Evolutionary conservation across 176 grass and related monocot genomes (phyloP).

Genomic region (Avena atlantica): DNA sequence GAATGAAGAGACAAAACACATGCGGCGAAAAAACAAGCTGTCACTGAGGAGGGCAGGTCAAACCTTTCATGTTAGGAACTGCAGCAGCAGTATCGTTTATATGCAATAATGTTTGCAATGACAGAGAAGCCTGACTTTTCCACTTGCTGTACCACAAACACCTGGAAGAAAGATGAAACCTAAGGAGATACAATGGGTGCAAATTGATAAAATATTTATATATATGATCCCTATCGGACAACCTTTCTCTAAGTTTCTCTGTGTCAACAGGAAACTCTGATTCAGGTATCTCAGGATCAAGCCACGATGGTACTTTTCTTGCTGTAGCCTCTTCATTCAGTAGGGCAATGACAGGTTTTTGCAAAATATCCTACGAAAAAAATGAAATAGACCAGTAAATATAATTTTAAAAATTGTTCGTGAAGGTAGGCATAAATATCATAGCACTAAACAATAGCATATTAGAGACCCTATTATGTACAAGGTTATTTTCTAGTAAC

Average conservation of each 20-base stretch:
- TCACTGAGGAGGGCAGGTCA: background rate
- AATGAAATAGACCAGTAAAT: constrained; percentile 27
- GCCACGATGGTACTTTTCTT: constrained; percentile 78
- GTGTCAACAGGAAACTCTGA: constrained; percentile 73
- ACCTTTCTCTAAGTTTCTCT: constrained; percentile 71
- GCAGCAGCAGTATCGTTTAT: constrained; percentile 33
- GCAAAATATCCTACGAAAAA: constrained; percentile 64
- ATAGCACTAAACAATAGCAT: background rate
- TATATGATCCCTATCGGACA: constrained; percentile 28
- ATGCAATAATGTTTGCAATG: constrained; percentile 45
- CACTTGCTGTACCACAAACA: constrained; percentile 74
- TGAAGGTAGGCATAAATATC: constrained; percentile 13
- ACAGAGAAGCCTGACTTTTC: constrained; percentile 60
- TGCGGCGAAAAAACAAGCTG: background rate
- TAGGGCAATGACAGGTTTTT: constrained; percentile 67
- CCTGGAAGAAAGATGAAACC: constrained; percentile 52
- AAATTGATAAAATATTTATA: constrained; percentile 25
- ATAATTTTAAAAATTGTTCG: constrained; percentile 14
- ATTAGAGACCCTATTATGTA: background rate
- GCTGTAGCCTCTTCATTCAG: constrained; percentile 60
- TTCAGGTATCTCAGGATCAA: constrained; percentile 70
- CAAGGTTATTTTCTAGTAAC: background rate
- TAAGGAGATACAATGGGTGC: constrained; percentile 25
- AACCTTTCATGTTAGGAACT: constrained; percentile 59
- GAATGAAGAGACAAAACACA: background rate